phyloP scores from a whole-genome alignment of 139 green algal species.

The Desmodesmus armatus region DNA sequence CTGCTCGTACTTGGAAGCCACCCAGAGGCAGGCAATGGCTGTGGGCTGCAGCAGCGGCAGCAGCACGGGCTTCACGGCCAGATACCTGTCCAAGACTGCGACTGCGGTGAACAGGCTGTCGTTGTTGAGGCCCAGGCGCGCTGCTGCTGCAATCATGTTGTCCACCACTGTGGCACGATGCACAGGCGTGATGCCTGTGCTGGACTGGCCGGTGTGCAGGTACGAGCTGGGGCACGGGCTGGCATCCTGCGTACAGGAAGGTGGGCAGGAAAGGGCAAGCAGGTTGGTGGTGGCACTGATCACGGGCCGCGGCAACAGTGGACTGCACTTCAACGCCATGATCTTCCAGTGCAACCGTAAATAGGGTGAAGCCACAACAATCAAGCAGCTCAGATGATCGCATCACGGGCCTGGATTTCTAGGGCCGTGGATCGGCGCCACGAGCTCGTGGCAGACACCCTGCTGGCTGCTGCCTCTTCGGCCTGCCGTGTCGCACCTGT shows the following conservation, averaged over 20 bases:
- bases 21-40: conserved; percentile 28
- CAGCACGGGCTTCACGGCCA: not conserved
- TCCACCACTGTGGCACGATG: conserved; percentile 29
- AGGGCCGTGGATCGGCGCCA: too few relatives aligned
- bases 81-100: conserved; percentile 4
- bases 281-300: not conserved
- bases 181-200: not conserved
- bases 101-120: conserved; percentile 33
- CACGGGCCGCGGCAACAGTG: not conserved
- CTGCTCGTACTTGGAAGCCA: conserved; percentile 30
- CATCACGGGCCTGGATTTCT: too few relatives aligned
- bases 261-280: not conserved
- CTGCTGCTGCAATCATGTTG: conserved; percentile 11
- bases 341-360: not conserved
- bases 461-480: not conserved
- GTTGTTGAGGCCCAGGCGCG: not conserved
- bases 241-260: not conserved
- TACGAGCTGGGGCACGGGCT: not conserved
- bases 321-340: not conserved
- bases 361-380: not conserved
- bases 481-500: not conserved
- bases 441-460: too few relatives aligned
- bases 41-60: conserved; percentile 22
- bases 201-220: not conserved
- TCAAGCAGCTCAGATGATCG: too few relatives aligned